Percentiles rank a stretch among this genome's conserved stretches.
Conservation (phyloP, 306 rosid genomes). For the Begonia loranthoides region DNA sequence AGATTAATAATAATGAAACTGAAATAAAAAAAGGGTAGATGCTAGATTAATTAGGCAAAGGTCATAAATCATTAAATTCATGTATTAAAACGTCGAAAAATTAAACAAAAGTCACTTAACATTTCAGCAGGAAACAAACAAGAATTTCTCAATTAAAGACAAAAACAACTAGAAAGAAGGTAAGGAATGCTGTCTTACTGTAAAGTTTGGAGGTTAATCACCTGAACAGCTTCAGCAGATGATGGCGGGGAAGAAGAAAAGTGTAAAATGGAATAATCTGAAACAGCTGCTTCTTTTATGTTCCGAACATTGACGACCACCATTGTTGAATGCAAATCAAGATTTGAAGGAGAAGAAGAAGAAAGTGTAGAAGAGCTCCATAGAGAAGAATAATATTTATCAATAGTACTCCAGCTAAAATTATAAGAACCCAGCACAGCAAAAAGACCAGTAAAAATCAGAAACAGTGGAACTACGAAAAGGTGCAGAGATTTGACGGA, state of each 20-base stretch:
- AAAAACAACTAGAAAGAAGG: neutral
- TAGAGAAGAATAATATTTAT: conserved; percentile 7
- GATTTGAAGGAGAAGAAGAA: conserved; percentile 14
- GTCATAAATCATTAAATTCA: too few relatives aligned
- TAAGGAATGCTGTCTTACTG: conserved; percentile 3
- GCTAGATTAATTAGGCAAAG: too few relatives aligned
- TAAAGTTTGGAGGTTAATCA: conserved; percentile 25
- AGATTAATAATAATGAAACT: too few relatives aligned
- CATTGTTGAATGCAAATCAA: conserved; percentile 22
- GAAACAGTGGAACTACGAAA: conserved; percentile 30
- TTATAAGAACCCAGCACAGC: conserved; percentile 37
- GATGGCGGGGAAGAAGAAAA: conserved; percentile 43
- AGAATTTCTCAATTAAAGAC: too few relatives aligned
- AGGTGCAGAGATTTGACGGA: conserved; percentile 25
- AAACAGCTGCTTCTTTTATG: conserved; percentile 25
- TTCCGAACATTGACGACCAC: conserved; percentile 16
- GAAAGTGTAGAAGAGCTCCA: conserved; percentile 13
- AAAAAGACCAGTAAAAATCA: conserved; percentile 37
- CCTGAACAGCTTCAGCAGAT: conserved; percentile 16
- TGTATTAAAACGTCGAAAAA: too few relatives aligned
- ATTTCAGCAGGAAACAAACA: too few relatives aligned
- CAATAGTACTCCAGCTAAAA: conserved; percentile 17
- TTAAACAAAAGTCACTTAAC: too few relatives aligned
- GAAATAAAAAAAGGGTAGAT: too few relatives aligned
- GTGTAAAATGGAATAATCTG: conserved; percentile 30